These are phyloP conservation scores for Huntiella moniliformis DNA, from an alignment of 2,329 filamentous ascomycete species.

Conservation along the genomic window DNA sequence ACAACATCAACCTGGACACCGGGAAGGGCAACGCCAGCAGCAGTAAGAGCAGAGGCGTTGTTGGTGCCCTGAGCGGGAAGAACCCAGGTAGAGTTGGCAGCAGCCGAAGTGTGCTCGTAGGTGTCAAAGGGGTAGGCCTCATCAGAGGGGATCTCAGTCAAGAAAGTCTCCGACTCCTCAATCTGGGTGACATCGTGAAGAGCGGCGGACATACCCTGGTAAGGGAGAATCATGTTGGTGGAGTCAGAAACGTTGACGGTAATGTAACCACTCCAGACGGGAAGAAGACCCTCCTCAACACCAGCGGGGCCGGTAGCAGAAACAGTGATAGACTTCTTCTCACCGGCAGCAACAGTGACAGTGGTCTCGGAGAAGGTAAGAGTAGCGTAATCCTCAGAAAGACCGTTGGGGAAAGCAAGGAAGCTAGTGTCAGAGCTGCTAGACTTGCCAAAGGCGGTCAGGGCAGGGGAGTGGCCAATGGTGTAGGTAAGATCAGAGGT, in stretches of 20 bases:
- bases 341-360: slow-evolving; percentile 20
- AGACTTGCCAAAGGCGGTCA: slow-evolving; percentile 35
- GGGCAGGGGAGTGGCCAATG: slow-evolving; percentile 30
- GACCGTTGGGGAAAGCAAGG: slow-evolving; percentile 26
- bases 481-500: slow-evolving; percentile 29
- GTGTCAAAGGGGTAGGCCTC: slow-evolving; percentile 10
- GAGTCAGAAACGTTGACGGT: slow-evolving; percentile 22
- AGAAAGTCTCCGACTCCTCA: slow-evolving; percentile 15
- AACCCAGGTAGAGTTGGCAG: slow-evolving; percentile 17
- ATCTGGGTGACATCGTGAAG: slow-evolving; percentile 20
- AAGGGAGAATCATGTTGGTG: slow-evolving; percentile 21
- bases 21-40: slow-evolving; percentile 16
- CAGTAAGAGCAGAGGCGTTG: neutral
- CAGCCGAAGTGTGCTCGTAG: slow-evolving; percentile 17
- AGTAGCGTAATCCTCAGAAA: slow-evolving; percentile 23
- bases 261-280: slow-evolving; percentile 26
- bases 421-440: slow-evolving; percentile 19
- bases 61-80: slow-evolving; percentile 5
- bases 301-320: slow-evolving; percentile 17
- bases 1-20: slow-evolving; percentile 20
- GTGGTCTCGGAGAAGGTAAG: slow-evolving; percentile 24
- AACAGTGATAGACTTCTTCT: slow-evolving; percentile 16
- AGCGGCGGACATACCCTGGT: slow-evolving; percentile 20
- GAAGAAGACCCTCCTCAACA: slow-evolving; percentile 18
- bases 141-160: slow-evolving; percentile 18